Conservation (phyloP, 345 rosid genomes). For the Eucalyptus brandiana region DNA sequence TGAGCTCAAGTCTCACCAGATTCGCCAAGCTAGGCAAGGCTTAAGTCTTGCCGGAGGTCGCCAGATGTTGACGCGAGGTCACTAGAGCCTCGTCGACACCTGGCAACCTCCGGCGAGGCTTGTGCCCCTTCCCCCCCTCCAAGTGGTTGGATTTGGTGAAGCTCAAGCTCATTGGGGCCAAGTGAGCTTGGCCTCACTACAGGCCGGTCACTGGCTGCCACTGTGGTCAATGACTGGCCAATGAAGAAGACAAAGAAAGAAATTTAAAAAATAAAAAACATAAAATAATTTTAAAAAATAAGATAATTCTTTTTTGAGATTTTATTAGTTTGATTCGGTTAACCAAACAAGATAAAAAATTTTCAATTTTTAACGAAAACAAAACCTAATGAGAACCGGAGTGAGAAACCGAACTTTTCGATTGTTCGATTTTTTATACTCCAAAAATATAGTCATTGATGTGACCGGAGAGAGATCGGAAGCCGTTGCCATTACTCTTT, state of each 20-base stretch:
- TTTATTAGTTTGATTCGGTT: too few species aligned
- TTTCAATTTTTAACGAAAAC: accelerated
- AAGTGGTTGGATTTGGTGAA: accelerated
- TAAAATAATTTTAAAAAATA: too few species aligned
- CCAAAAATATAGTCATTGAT: neutral
- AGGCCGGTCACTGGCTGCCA: accelerated
- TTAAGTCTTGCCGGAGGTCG: accelerated
- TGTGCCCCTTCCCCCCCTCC: accelerated
- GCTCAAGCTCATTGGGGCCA: accelerated
- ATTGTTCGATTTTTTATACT: too few species aligned
- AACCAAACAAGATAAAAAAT: accelerated
- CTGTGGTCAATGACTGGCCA: accelerated
- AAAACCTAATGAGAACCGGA: too few species aligned
- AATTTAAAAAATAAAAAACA: too few species aligned
- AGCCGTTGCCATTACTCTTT: neutral
- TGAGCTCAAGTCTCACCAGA: too few species aligned
- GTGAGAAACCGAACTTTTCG: accelerated
- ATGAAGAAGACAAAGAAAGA: too few species aligned
- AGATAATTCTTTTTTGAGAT: too few species aligned
- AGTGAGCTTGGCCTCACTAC: accelerated
- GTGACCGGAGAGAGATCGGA: neutral
- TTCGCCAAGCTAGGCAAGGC: accelerated
- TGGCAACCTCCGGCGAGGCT: accelerated
- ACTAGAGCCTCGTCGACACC: accelerated
- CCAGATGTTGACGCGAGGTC: accelerated